Evolutionary conservation across 2,329 filamentous ascomycete genomes (phyloP).

Genomic region (Magnaporthiopsis poae): DNA sequence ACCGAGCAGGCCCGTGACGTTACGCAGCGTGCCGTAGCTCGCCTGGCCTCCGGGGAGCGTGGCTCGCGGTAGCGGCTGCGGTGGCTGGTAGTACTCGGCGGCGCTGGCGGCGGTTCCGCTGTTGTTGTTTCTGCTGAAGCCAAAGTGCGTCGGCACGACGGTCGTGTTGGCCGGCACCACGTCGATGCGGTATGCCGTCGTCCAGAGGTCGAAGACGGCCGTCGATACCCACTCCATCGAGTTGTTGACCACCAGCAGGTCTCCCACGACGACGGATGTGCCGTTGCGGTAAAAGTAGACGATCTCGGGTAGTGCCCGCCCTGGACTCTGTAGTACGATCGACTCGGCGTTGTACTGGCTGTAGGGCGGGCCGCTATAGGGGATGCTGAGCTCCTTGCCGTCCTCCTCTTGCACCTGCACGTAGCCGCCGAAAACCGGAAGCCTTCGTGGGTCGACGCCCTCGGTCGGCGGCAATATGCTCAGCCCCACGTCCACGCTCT

Average conservation of each 20-base stretch:
- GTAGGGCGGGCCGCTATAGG: slow-evolving; percentile 19
- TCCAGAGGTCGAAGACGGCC: slow-evolving; percentile 7
- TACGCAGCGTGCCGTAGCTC: slow-evolving; percentile 11
- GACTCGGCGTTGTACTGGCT: slow-evolving; percentile 16
- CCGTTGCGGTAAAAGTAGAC: slow-evolving; percentile 9
- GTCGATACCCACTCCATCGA: slow-evolving; percentile 8
- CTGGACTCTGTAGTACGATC: slow-evolving; percentile 4
- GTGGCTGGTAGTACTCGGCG: neutral
- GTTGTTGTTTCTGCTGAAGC: slow-evolving; percentile 10
- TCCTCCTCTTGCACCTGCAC: slow-evolving; percentile 13
- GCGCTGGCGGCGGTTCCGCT: neutral
- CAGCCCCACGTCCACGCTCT: slow-evolving; percentile 13
- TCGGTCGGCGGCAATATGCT: slow-evolving; percentile 13
- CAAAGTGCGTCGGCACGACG: slow-evolving; percentile 14
- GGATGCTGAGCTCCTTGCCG: slow-evolving; percentile 15
- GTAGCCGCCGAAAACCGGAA: slow-evolving; percentile 19
- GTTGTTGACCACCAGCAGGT: slow-evolving; percentile 8
- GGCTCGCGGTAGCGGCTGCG: neutral
- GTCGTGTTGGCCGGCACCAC: slow-evolving; percentile 15
- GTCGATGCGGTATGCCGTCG: slow-evolving; percentile 13
- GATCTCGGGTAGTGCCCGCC: slow-evolving; percentile 8
- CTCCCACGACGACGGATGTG: slow-evolving; percentile 9
- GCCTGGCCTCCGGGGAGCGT: neutral
- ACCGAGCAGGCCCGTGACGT: slow-evolving; percentile 10
- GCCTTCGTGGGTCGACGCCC: slow-evolving; percentile 12